Evolutionary conservation across 805 yeast genomes (phyloP).

Genomic region (Metschnikowia vanudenii): DNA sequence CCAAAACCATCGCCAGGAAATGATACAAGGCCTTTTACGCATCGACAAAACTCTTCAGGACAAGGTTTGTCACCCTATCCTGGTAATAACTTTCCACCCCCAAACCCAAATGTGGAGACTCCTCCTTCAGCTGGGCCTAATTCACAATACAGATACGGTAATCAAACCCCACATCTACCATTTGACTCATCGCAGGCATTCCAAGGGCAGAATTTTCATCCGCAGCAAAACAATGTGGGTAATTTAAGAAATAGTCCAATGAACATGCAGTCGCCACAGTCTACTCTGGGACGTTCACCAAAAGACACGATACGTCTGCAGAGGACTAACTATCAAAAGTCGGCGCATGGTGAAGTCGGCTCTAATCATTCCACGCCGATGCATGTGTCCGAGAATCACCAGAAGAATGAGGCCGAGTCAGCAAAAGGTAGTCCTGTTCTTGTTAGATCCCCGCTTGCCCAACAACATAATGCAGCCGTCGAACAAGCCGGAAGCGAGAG

Average conservation of each 20-base stretch:
- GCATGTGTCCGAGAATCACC: not conserved
- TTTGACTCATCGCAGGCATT: constrained; percentile 7
- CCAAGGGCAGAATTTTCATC: constrained; percentile 6
- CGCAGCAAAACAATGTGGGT: constrained; percentile 10
- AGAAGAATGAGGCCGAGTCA: constrained; percentile 1
- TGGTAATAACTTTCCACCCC: not conserved
- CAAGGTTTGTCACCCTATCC: constrained; percentile 7
- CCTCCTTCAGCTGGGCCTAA: not conserved
- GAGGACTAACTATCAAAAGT: not conserved
- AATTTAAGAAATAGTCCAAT: constrained; percentile 21
- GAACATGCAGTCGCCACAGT: constrained; percentile 26
- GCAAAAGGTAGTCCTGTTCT: constrained; percentile 8
- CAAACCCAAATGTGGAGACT: not conserved
- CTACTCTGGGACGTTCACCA: constrained; percentile 32
- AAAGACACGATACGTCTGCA: constrained; percentile 27
- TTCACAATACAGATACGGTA: not conserved
- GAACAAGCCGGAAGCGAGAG: not conserved
- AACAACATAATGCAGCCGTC: constrained; percentile 4
- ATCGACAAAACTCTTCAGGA: constrained; percentile 6
- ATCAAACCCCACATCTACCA: constrained; percentile 10
- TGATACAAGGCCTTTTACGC: constrained; percentile 9
- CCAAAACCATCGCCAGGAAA: constrained; percentile 5
- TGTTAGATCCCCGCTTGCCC: constrained; percentile 10
- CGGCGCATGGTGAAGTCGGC: not conserved
- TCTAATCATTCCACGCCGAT: constrained; percentile 7